A percentile compares a stretch with the other conserved stretches of the same genome.
Evolutionary conservation across 306 rosid species (phyloP).

Genomic region (Gleditsia sinensis): DNA sequence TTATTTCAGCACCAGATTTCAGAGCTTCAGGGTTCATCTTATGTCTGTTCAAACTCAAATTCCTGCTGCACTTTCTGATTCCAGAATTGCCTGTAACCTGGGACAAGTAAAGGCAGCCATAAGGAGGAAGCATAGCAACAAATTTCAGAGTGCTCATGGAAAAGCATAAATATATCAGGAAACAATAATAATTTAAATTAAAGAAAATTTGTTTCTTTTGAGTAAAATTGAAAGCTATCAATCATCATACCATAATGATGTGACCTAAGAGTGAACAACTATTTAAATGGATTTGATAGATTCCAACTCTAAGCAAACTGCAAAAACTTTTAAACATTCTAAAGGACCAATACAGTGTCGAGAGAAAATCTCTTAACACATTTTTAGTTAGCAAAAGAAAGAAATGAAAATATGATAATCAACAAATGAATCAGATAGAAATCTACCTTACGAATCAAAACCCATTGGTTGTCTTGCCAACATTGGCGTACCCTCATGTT

Average conservation of each 20-base stretch:
- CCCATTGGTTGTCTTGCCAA: slow-evolving; percentile 70
- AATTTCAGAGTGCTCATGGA: slow-evolving; percentile 9
- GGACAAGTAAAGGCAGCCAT: slow-evolving; percentile 27
- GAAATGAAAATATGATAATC: background rate
- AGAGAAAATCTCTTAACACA: background rate
- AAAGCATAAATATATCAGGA: background rate
- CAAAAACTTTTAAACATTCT: background rate
- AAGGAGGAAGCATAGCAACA: slow-evolving; percentile 25
- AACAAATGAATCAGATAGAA: background rate
- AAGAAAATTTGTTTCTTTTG: background rate
- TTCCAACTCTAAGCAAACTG: background rate
- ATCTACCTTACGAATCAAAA: slow-evolving; percentile 56
- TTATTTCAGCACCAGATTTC: slow-evolving; percentile 24
- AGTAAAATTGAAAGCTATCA: background rate
- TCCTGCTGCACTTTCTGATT: slow-evolving; percentile 32
- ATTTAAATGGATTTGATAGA: background rate
- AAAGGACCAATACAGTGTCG: background rate
- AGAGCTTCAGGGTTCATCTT: slow-evolving; percentile 36
- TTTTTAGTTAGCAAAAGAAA: background rate
- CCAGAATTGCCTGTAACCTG: slow-evolving; percentile 43
- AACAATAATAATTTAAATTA: background rate
- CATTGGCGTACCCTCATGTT: slow-evolving; percentile 61
- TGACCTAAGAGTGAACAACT: background rate
- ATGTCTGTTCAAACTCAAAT: slow-evolving; percentile 33
- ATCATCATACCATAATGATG: background rate